Conservation (phyloP, 305 asterid genomes). For the Fraxinus xanthoxyloides region DNA sequence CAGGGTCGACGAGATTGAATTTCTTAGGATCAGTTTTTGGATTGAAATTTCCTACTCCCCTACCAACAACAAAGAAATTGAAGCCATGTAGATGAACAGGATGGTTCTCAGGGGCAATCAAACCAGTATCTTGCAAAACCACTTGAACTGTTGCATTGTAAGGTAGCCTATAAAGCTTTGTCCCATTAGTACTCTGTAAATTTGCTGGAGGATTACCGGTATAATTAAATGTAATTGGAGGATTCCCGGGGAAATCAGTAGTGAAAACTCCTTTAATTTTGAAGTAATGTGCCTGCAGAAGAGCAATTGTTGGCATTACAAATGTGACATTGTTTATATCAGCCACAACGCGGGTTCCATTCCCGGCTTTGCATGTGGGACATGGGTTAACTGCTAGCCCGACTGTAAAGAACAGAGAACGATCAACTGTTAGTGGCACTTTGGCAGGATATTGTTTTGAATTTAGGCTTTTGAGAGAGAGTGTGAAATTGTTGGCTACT, state of each 20-base stretch:
- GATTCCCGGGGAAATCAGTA: constrained; percentile 53
- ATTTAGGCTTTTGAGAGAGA: constrained; percentile 44
- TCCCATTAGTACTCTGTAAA: constrained; percentile 37
- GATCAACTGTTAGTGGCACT: constrained; percentile 43
- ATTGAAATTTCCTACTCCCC: constrained; percentile 50
- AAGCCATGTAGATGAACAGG: constrained; percentile 64
- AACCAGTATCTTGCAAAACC: constrained; percentile 55
- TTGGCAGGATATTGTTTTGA: constrained; percentile 43
- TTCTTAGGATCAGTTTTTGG: constrained; percentile 37
- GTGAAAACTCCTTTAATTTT: constrained; percentile 48
- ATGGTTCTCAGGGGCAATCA: constrained; percentile 53
- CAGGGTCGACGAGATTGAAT: constrained; percentile 55
- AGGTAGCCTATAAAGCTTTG: constrained; percentile 43
- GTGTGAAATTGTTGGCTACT: constrained; percentile 38
- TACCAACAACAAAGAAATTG: constrained; percentile 57
- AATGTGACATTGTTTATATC: constrained; percentile 52
- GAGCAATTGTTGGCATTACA: constrained; percentile 49
- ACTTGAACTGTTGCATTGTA: constrained; percentile 49
- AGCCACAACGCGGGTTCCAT: constrained; percentile 51
- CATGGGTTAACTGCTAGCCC: constrained; percentile 55
- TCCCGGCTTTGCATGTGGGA: constrained; percentile 41
- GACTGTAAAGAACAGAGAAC: constrained; percentile 41
- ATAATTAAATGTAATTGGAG: constrained; percentile 41
- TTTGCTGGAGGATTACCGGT: constrained; percentile 43
- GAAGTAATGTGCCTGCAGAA: constrained; percentile 46